Evolutionary conservation across 2,329 filamentous ascomycete genomes (phyloP).

Genomic region (Colletotrichum sansevieriae): DNA sequence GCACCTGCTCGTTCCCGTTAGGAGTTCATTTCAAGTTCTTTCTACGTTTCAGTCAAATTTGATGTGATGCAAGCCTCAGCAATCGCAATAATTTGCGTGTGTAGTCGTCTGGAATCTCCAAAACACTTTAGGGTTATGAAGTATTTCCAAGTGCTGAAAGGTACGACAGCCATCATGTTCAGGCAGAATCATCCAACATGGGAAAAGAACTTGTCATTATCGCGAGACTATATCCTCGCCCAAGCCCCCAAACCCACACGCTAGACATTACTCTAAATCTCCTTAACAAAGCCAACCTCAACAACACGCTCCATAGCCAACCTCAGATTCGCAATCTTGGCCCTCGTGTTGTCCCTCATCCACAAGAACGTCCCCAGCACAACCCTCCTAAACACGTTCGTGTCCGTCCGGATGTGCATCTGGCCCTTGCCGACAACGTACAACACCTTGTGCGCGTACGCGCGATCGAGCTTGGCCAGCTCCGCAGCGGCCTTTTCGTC

Average conservation of each 20-base stretch:
- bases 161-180: no score
- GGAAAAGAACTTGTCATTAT: conserved; percentile 11
- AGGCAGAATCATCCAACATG: neutral
- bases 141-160: no score
- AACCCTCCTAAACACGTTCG: conserved; percentile 57
- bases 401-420: conserved; percentile 62
- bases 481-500: conserved; percentile 51
- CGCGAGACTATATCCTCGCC: neutral
- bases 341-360: conserved; percentile 74
- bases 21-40: no score
- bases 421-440: conserved; percentile 74
- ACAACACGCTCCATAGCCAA: conserved; percentile 72
- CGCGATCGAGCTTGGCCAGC: conserved; percentile 58
- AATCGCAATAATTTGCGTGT: no score
- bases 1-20: no score
- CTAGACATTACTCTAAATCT: conserved; percentile 59
- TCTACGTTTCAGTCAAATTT: no score
- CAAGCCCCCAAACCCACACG: neutral
- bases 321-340: conserved; percentile 74
- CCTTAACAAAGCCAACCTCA: conserved; percentile 78
- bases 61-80: no score
- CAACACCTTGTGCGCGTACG: conserved; percentile 62
- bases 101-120: no score
- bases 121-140: no score
- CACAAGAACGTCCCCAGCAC: conserved; percentile 71